A percentile compares a stretch with the other conserved stretches of the same genome.
Conservation (phyloP, 495 filamentous ascomycete genomes). For the Penicillium argentinense region DNA sequence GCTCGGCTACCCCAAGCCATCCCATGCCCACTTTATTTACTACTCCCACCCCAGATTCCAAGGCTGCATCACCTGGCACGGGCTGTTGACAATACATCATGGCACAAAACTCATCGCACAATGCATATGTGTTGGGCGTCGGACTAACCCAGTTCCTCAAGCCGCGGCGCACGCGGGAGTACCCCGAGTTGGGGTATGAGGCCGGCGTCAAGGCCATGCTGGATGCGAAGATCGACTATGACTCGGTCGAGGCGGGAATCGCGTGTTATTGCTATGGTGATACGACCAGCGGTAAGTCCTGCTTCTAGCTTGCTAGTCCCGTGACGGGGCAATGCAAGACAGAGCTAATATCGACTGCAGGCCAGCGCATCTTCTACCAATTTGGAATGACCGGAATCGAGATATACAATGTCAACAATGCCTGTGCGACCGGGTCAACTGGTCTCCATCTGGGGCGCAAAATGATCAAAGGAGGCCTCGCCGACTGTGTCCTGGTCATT, state of each 20-base stretch:
- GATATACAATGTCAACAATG: conserved; percentile 87
- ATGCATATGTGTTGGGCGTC: conserved; percentile 21
- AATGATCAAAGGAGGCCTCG: conserved; percentile 64
- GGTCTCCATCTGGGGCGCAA: conserved; percentile 72
- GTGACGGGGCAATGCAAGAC: too few species aligned
- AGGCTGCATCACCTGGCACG: neutral
- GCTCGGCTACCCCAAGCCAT: conserved; percentile 7
- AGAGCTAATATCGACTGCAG: too few species aligned
- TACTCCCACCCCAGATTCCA: neutral
- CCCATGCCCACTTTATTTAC: neutral
- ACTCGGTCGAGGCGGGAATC: conserved; percentile 79
- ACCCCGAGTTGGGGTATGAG: conserved; percentile 24
- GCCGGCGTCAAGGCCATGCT: conserved; percentile 67
- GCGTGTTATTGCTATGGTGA: conserved; percentile 90
- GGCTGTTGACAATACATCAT: neutral
- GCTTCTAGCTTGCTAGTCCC: conserved; percentile 77
- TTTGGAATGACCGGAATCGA: conserved; percentile 88
- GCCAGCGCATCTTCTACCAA: conserved; percentile 85
- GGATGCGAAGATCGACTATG: conserved; percentile 84
- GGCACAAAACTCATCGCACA: conserved; percentile 1
- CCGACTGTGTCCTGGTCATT: conserved; percentile 76
- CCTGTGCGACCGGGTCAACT: conserved; percentile 80
- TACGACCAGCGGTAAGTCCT: conserved; percentile 64
- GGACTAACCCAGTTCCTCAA: conserved; percentile 24
- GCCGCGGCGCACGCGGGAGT: conserved; percentile 23